Conservation (phyloP, 1,139 yeast species). For the Suhomyces bolitotheri region DNA sequence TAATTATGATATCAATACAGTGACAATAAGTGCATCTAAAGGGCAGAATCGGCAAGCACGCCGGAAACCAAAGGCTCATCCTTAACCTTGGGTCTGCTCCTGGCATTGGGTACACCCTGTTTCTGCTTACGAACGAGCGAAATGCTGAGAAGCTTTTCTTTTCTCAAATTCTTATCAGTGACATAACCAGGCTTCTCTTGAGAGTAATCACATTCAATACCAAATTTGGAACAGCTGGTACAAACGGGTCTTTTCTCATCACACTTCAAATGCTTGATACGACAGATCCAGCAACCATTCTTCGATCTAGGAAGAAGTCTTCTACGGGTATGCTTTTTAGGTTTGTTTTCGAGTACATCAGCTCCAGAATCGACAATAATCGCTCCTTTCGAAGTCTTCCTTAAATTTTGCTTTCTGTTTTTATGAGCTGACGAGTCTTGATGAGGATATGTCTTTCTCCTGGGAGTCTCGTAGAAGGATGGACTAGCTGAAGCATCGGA, state of each 20-base stretch:
- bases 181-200: slow-evolving; percentile 44
- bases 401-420: slow-evolving; percentile 14
- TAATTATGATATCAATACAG: no score
- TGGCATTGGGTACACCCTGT: slow-evolving; percentile 19
- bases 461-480: slow-evolving; percentile 20
- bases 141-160: slow-evolving; percentile 38
- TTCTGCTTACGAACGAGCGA: slow-evolving; percentile 33
- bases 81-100: slow-evolving; percentile 3
- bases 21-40: no score
- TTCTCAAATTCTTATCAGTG: slow-evolving; percentile 36
- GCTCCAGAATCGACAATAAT: slow-evolving; percentile 7
- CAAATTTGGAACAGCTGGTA: slow-evolving; percentile 41
- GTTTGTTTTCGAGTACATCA: slow-evolving; percentile 14
- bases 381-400: slow-evolving; percentile 11
- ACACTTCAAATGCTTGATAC: slow-evolving; percentile 51
- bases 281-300: slow-evolving; percentile 52
- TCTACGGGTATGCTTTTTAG: slow-evolving; percentile 44
- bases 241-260: slow-evolving; percentile 45
- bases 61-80: no score
- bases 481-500: slow-evolving; percentile 23
- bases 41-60: no score
- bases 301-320: slow-evolving; percentile 45
- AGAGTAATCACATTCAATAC: slow-evolving; percentile 49
- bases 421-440: slow-evolving; percentile 18
- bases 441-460: slow-evolving; percentile 21